Evolutionary conservation across 1,139 yeast species (phyloP).

Genomic region (Scheffersomyces illinoinensis): DNA sequence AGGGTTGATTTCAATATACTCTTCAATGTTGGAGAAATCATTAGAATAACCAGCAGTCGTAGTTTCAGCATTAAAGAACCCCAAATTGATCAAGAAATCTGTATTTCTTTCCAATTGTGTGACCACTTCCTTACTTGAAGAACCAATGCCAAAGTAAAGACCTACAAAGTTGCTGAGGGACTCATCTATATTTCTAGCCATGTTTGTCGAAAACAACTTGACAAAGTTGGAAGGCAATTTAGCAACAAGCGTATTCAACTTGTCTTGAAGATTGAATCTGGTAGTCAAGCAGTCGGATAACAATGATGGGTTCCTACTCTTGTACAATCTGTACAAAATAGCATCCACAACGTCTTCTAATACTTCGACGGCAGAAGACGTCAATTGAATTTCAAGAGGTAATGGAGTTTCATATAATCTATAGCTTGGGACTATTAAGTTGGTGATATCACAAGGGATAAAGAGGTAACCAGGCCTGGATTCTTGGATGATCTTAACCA

Average conservation of each 20-base stretch:
- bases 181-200: conserved; percentile 68
- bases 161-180: conserved; percentile 59
- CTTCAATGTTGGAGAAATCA: conserved; percentile 21
- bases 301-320: conserved; percentile 58
- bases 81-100: conserved; percentile 54
- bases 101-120: conserved; percentile 32
- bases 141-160: conserved; percentile 53
- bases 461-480: conserved; percentile 81
- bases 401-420: conserved; percentile 20
- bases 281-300: conserved; percentile 66
- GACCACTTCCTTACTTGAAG: conserved; percentile 21
- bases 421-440: conserved; percentile 44
- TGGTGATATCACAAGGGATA: conserved; percentile 70
- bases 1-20: conserved; percentile 32
- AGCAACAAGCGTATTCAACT: conserved; percentile 47
- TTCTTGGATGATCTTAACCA: conserved; percentile 51
- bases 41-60: conserved; percentile 48
- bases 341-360: conserved; percentile 42
- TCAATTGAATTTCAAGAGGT: conserved; percentile 6
- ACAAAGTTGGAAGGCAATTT: conserved; percentile 27
- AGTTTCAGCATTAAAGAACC: conserved; percentile 53
- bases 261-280: conserved; percentile 47
- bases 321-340: conserved; percentile 52
- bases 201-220: conserved; percentile 31
- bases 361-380: background rate